phyloP scores from a whole-genome alignment of 768 basidiomycete species.

The Tephrocybe sp. region DNA sequence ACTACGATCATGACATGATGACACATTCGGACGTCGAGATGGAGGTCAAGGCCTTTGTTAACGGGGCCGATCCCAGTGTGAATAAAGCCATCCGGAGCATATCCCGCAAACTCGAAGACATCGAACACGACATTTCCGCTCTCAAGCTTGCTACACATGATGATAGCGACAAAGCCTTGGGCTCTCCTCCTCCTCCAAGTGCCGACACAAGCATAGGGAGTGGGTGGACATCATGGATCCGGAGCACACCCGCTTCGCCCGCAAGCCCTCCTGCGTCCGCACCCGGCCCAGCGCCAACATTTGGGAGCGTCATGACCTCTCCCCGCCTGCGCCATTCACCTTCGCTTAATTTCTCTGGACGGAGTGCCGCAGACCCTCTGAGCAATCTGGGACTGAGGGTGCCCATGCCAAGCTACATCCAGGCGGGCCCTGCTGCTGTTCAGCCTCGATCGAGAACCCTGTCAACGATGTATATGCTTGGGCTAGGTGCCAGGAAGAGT shows the following conservation, averaged over 20 bases:
- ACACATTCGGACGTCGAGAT: constrained; percentile 39
- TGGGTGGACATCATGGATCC: constrained; percentile 61
- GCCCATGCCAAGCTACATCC: constrained; percentile 52
- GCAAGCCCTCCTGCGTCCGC: constrained; percentile 34
- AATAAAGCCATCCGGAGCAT: constrained; percentile 49
- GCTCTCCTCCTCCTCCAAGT: constrained; percentile 13
- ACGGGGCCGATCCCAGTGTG: constrained; percentile 50
- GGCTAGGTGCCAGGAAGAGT: constrained; percentile 46
- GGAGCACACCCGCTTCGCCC: constrained; percentile 38
- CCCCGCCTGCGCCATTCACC: constrained; percentile 54
- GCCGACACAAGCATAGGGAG: constrained; percentile 19
- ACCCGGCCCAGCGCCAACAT: constrained; percentile 48
- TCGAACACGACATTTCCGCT: constrained; percentile 74
- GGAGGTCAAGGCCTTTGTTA: constrained; percentile 56
- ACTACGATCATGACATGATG: constrained; percentile 19
- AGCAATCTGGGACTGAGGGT: constrained; percentile 51
- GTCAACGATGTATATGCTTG: constrained; percentile 66
- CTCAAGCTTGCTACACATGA: constrained; percentile 61
- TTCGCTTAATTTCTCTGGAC: constrained; percentile 33
- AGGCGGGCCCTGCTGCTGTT: constrained; percentile 6
- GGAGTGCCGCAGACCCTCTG: constrained; percentile 36
- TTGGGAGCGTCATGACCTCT: constrained; percentile 70
- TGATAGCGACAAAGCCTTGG: constrained; percentile 25
- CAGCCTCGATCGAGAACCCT: constrained; percentile 44
- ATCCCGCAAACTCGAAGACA: constrained; percentile 62